Base-by-base conservation (phyloP, 2,329 filamentous ascomycete genomes). In the Aspergillus tanneri region DNA sequence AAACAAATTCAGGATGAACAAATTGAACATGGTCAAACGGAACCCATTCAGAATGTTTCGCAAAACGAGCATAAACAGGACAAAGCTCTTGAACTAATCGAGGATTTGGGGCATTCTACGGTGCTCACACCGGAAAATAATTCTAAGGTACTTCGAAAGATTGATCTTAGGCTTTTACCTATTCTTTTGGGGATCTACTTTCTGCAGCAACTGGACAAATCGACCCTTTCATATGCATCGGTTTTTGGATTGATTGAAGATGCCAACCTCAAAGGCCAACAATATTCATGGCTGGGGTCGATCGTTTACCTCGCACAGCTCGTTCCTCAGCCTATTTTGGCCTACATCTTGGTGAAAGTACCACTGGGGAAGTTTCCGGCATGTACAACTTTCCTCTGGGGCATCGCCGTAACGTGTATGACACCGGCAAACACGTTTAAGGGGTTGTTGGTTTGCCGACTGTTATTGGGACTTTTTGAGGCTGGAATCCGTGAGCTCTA, bases 161-260 rank as follows among this genome's bases (percentile, higher is more conserved):
- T 81, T 46, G 78, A 81, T 57, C 59, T 75, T 19, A 63, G 71
- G 42, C 71, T 82, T 18, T 65, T 81, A 10, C 77, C 79, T 0
- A 73, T 80, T 45, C 77, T 86, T 48, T 69, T 85, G 9, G 73
- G 74, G 5, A 79, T 84, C 16, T 86, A 85, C 65, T 84, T 82
- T 58, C 72, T 85, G 0, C 83, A 86, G 54, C 77, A 77, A 9
- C 71, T 85, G 5, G 83, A 85, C 68, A 86, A 86, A 63, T 77
- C 81, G 0, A 82, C 80, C 0, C 70, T 85, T 2, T 72, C 68
- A 2, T 86, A 85, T 57, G 80, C 80, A 2, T 83, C 82, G 0
- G 78, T 85, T 9, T 85, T 85, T 55, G 82, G 82, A 2, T 71
- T 86, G 9, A 77, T 82, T 24, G 70, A 82, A 43, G 79, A 84